These are phyloP conservation scores for Colletotrichum musae DNA, from an alignment of 2,329 filamentous ascomycete genomes.

Conservation along the genomic window DNA sequence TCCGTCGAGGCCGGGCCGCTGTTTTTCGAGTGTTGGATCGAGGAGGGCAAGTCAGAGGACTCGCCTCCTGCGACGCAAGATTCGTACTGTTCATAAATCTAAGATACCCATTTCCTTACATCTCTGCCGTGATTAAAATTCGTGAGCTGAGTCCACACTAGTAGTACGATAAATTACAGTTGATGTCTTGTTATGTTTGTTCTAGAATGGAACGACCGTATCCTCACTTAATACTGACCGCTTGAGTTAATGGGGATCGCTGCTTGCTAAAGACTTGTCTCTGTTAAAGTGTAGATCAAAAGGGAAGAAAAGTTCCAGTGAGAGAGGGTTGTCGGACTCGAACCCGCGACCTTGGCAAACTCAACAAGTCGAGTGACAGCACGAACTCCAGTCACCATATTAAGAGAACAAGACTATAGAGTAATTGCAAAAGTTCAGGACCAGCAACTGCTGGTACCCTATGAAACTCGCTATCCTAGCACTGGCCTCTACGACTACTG, in stretches of 20 bases:
- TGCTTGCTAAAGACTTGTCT: no score
- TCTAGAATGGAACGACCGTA: no score
- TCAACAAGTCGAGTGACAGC: background rate
- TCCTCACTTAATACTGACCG: no score
- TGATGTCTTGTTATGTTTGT: no score
- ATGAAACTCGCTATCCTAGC: background rate
- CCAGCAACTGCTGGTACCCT: background rate
- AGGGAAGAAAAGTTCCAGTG: background rate
- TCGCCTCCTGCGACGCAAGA: conserved; percentile 30
- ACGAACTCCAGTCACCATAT: background rate
- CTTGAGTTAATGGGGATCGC: no score
- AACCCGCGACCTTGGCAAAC: background rate
- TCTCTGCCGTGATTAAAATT: background rate
- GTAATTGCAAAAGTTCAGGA: background rate
- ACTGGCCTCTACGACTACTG: background rate
- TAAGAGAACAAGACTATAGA: no score
- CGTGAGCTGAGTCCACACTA: background rate
- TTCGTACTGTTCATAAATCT: conserved; percentile 26
- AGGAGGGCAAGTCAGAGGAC: conserved; percentile 64
- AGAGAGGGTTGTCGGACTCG: background rate
- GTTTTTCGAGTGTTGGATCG: conserved; percentile 76
- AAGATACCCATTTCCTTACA: background rate
- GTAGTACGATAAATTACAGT: no score
- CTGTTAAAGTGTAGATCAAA: background rate
- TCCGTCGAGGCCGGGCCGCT: conserved; percentile 71